These are phyloP conservation scores for Hypomontagnella monticulosa DNA, from an alignment of 495 filamentous ascomycete genomes.

Conservation along the genomic window DNA sequence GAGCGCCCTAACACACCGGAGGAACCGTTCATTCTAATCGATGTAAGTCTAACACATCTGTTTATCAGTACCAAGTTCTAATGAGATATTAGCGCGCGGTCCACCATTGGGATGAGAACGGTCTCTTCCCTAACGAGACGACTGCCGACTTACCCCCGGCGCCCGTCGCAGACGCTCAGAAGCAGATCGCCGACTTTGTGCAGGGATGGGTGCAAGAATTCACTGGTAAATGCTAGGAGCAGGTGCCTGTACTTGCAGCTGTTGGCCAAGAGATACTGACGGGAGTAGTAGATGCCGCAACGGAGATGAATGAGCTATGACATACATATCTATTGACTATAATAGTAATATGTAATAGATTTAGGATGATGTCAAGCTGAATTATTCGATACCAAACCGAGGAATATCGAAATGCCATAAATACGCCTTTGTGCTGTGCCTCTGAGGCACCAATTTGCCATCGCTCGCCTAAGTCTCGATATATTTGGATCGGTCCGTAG, in stretches of 20 bases:
- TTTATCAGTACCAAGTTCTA: not conserved
- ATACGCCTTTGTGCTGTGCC: too few species aligned
- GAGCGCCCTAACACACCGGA: conserved; percentile 61
- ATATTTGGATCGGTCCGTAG: too few species aligned
- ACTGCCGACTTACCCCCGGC: conserved; percentile 61
- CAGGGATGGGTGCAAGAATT: conserved; percentile 71
- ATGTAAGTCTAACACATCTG: conserved; percentile 38
- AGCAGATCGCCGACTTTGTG: conserved; percentile 66
- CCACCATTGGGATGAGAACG: conserved; percentile 81
- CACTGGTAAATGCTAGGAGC: conserved; percentile 39
- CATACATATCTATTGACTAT: conserved; percentile 19
- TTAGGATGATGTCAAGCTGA: not conserved
- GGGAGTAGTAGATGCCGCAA: conserved; percentile 33
- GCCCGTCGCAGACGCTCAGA: conserved; percentile 64
- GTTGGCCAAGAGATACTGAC: conserved; percentile 31
- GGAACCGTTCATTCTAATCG: conserved; percentile 71
- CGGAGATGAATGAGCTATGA: conserved; percentile 36
- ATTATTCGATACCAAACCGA: too few species aligned
- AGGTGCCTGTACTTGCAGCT: conserved; percentile 26
- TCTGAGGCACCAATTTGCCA: too few species aligned
- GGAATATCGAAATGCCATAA: too few species aligned
- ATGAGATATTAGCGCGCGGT: conserved; percentile 51
- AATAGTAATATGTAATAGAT: conserved; percentile 26
- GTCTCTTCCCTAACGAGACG: conserved; percentile 68
- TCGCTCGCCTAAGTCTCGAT: too few species aligned